Conservation (phyloP, 164 flowering plant genomes). For the Taxillus chinensis region DNA sequence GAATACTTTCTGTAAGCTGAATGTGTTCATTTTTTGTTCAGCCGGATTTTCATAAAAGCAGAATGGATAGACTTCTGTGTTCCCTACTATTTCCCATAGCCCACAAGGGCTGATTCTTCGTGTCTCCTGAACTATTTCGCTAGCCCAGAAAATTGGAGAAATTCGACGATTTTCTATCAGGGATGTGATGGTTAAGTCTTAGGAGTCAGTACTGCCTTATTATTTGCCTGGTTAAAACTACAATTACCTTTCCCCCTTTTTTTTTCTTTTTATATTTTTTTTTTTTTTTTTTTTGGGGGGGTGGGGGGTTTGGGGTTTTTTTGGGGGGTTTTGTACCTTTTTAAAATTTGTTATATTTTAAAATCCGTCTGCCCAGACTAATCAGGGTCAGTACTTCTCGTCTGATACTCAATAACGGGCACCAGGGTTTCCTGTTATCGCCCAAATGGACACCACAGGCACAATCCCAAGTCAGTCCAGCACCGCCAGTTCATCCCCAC, state of each 20-base stretch:
- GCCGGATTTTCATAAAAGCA: conserved; percentile 75
- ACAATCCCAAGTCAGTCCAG: conserved; percentile 41
- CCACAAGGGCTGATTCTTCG: conserved; percentile 60
- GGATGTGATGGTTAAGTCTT: conserved; percentile 32
- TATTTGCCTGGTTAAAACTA: conserved; percentile 32
- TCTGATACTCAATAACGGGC: conserved; percentile 47
- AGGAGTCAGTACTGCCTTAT: conserved; percentile 37
- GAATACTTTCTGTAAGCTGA: not conserved
- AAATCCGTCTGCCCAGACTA: conserved; percentile 27
- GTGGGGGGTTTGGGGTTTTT: too few species aligned
- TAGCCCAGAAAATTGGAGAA: conserved; percentile 56
- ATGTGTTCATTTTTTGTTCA: not conserved
- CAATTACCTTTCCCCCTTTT: conserved; percentile 55
- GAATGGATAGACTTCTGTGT: conserved; percentile 43
- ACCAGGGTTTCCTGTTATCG: too few species aligned
- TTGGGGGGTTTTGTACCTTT: too few species aligned
- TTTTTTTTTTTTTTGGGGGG: too few species aligned
- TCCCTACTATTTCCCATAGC: conserved; percentile 34
- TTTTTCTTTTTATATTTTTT: too few species aligned
- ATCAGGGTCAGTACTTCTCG: conserved; percentile 45
- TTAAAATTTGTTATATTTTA: conserved; percentile 23
- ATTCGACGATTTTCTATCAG: conserved; percentile 26
- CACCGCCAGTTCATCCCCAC: conserved; percentile 28
- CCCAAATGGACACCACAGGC: not conserved
- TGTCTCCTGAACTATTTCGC: conserved; percentile 69